Percentiles rank a stretch among this genome's conserved stretches.
Conservation (phyloP, 2,329 filamentous ascomycete species). For the Diaporthe citriasiana region DNA sequence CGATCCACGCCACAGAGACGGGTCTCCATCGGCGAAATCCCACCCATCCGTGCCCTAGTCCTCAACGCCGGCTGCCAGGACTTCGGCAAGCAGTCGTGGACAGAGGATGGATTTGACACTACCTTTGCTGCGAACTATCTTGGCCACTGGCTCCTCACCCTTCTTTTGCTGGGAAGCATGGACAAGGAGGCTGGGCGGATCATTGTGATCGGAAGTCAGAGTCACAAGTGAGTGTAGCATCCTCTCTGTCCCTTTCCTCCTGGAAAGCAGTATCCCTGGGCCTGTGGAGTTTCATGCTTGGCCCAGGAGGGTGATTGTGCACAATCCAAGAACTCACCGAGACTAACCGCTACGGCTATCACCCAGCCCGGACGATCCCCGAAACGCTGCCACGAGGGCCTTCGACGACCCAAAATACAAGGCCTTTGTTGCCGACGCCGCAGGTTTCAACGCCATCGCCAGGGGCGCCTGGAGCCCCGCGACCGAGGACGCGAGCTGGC, state of each 20-base stretch:
- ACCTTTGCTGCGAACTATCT: background rate
- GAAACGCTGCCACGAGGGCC: background rate
- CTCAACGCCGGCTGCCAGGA: background rate
- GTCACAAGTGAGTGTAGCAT: background rate
- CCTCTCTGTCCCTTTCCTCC: background rate
- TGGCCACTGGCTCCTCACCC: background rate
- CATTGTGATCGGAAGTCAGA: constrained; percentile 16
- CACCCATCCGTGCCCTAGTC: background rate
- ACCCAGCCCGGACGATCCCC: background rate
- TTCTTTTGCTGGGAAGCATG: background rate
- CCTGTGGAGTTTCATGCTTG: too few species aligned
- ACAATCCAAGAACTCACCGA: too few species aligned
- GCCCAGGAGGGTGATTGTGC: too few species aligned
- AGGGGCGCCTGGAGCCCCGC: background rate
- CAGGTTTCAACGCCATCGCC: background rate
- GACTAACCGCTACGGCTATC: too few species aligned
- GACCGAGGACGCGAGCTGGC: background rate
- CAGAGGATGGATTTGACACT: background rate
- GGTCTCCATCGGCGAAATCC: background rate
- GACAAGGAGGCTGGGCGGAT: constrained; percentile 10
- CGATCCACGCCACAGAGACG: background rate
- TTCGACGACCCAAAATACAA: background rate
- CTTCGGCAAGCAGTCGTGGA: background rate
- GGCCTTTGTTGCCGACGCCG: background rate
- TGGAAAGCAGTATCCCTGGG: background rate